A percentile compares a stretch with the other conserved stretches of the same genome.
Conservation (phyloP, 192 early-diverging fungal species). For the Coemansia sp. region DNA sequence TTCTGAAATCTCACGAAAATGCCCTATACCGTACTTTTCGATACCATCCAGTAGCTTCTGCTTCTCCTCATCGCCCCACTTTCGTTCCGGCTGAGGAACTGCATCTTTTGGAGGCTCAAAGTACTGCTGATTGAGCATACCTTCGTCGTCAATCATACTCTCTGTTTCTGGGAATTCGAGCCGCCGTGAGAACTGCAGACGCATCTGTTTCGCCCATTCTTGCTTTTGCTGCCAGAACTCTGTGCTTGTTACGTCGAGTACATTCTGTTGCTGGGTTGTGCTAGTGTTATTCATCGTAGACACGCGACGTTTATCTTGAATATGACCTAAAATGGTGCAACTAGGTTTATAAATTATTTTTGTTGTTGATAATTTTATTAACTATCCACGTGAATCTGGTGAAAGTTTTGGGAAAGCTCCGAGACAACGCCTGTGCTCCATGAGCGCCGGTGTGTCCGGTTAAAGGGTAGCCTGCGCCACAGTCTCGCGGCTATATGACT, state of each 20-base stretch:
- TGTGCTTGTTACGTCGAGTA: constrained; percentile 14
- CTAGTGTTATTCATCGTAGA: not conserved
- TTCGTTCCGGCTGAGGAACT: constrained; percentile 61
- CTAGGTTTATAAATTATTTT: not conserved
- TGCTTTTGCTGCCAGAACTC: constrained; percentile 64
- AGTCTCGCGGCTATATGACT: too few species aligned
- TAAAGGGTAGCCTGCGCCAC: too few species aligned
- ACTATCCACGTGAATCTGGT: too few species aligned
- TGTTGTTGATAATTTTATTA: too few species aligned
- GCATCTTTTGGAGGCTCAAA: constrained; percentile 71
- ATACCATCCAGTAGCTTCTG: constrained; percentile 77
- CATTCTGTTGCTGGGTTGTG: not conserved
- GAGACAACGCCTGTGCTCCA: too few species aligned
- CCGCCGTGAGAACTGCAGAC: constrained; percentile 81
- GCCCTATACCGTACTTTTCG: constrained; percentile 81
- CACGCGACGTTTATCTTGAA: not conserved
- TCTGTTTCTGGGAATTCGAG: constrained; percentile 85
- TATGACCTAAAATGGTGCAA: not conserved
- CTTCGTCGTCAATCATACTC: constrained; percentile 79
- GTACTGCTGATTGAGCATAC: constrained; percentile 85
- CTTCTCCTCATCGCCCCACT: constrained; percentile 86
- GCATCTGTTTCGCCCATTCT: constrained; percentile 78
- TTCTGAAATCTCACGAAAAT: constrained; percentile 86
- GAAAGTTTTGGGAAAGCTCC: too few species aligned
- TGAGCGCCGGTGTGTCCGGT: too few species aligned